These are phyloP conservation scores for Plasmodium inui DNA, from an alignment of 169 alveolate species.

Conservation along the genomic window DNA sequence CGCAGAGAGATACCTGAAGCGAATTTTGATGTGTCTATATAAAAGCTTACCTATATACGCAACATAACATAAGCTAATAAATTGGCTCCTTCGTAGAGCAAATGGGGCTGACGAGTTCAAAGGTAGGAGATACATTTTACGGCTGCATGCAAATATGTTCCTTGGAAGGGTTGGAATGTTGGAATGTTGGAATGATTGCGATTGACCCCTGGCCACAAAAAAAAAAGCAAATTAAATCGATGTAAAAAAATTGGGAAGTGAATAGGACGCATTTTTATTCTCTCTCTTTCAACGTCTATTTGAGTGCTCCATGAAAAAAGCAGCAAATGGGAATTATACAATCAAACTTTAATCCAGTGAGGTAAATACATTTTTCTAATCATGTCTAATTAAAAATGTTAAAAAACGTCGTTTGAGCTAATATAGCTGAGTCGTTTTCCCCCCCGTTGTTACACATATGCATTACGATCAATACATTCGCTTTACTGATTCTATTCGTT, in stretches of 20 bases:
- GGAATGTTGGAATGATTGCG: not conserved
- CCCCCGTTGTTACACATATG: not conserved
- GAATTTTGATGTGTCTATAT: not conserved
- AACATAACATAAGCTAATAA: not conserved
- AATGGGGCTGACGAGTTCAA: not conserved
- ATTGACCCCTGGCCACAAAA: not conserved
- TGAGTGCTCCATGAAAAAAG: not conserved
- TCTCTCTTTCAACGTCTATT: not conserved
- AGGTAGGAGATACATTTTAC: not conserved
- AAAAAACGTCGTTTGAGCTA: not conserved
- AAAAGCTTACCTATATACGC: not conserved
- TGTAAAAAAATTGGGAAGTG: not conserved
- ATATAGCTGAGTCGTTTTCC: not conserved
- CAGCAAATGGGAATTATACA: not conserved
- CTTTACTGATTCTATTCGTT: not conserved
- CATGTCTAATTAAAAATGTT: not conserved
- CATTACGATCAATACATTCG: not conserved
- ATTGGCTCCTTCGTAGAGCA: not conserved
- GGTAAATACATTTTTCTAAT: not conserved
- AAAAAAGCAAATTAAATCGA: not conserved
- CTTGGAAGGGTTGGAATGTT: not conserved
- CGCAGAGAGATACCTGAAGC: constrained; percentile 6
- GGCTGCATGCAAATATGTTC: not conserved
- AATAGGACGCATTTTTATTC: not conserved
- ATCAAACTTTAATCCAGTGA: not conserved